These are phyloP conservation scores for Plantago elongata DNA, from an alignment of 257 asterid genomes.

Conservation along the genomic window DNA sequence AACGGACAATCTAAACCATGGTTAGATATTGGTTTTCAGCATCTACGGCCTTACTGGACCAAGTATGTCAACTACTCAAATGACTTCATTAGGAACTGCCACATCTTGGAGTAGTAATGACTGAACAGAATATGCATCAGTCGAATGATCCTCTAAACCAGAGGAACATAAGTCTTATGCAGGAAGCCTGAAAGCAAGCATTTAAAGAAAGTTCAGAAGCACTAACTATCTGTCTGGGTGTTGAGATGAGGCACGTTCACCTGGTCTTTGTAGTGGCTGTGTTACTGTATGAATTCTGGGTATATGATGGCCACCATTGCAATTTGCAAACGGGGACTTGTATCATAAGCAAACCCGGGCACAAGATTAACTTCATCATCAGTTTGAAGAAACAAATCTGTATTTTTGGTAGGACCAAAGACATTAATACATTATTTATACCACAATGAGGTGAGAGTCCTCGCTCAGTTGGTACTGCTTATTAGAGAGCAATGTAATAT, in stretches of 20 bases:
- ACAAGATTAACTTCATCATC: constrained; percentile 35
- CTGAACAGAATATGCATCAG: constrained; percentile 8
- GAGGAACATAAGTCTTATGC: neutral
- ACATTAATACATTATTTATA: constrained; percentile 32
- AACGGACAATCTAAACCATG: constrained; percentile 98
- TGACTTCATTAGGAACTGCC: constrained; percentile 84
- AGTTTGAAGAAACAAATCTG: constrained; percentile 32
- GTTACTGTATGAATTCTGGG: constrained; percentile 15
- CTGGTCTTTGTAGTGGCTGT: constrained; percentile 5
- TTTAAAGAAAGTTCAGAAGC: constrained; percentile 13
- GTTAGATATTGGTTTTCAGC: constrained; percentile 97
- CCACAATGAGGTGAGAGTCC: constrained; percentile 17
- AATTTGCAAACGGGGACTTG: constrained; percentile 23
- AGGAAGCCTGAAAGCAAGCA: neutral
- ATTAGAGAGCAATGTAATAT: constrained; percentile 20
- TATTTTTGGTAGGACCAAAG: constrained; percentile 32
- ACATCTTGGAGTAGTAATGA: constrained; percentile 71
- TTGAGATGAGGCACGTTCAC: constrained; percentile 11
- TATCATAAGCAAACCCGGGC: constrained; percentile 23
- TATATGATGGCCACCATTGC: constrained; percentile 16
- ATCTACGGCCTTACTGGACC: constrained; percentile 98
- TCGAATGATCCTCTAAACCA: neutral
- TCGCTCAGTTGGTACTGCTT: constrained; percentile 12
- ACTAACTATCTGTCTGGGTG: constrained; percentile 11
- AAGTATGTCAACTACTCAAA: constrained; percentile 85